phyloP scores from a whole-genome alignment of 176 grass and related monocot species.

The Dactylis glomerata region DNA sequence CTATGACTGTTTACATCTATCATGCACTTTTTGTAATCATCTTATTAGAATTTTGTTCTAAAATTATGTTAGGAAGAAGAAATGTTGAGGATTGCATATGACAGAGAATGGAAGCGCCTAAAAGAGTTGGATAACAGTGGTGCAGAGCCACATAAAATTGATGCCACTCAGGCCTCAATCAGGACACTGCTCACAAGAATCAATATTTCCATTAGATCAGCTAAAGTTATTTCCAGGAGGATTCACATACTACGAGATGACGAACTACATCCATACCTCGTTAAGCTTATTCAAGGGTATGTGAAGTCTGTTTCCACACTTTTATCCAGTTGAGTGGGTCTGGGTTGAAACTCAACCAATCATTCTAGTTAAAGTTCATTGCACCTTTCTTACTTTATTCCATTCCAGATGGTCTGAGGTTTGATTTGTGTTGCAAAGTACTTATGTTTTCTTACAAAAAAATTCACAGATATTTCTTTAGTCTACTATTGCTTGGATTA shows the following conservation, averaged over 20 bases:
- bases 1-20: background rate
- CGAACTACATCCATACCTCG: slow-evolving; percentile 61
- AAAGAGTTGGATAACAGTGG: slow-evolving; percentile 67
- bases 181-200: slow-evolving; percentile 60
- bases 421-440: too few species aligned
- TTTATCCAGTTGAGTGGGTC: background rate
- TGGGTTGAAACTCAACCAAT: background rate
- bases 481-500: background rate
- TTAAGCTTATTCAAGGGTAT: slow-evolving; percentile 80
- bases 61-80: slow-evolving; percentile 69
- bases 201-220: slow-evolving; percentile 66
- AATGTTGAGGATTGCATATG: slow-evolving; percentile 69
- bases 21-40: background rate
- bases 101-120: slow-evolving; percentile 73
- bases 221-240: slow-evolving; percentile 63
- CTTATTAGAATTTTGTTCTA: background rate
- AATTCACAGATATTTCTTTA: background rate
- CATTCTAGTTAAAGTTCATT: background rate
- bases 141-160: slow-evolving; percentile 61
- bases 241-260: slow-evolving; percentile 78
- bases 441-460: background rate
- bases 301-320: slow-evolving; percentile 2
- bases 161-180: slow-evolving; percentile 49
- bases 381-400: background rate
- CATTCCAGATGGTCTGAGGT: too few species aligned